Conservation (phyloP, 345 rosid genomes). For the Noccaea caerulescens region DNA sequence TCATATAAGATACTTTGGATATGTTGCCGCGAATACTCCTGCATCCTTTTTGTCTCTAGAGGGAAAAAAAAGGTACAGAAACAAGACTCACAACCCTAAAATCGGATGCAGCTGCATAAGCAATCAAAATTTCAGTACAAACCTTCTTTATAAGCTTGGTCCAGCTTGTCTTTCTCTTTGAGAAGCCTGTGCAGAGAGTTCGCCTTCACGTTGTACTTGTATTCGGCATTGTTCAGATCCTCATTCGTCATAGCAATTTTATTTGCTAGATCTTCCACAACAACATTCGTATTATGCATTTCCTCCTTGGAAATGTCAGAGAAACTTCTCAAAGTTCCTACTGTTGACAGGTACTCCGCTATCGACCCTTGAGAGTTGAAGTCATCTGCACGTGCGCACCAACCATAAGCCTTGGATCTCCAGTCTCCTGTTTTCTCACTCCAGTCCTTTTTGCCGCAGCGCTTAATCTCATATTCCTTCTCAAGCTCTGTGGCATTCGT, state of each 20-base stretch:
- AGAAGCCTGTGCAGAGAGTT: conserved; percentile 64
- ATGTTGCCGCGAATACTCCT: conserved; percentile 64
- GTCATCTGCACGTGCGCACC: conserved; percentile 85
- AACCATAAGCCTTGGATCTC: conserved; percentile 57
- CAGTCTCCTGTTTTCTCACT: conserved; percentile 40
- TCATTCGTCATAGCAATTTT: conserved; percentile 68
- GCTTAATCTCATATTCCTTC: conserved; percentile 53
- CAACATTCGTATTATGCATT: conserved; percentile 40
- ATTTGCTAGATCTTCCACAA: conserved; percentile 58
- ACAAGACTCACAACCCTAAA: conserved; percentile 10
- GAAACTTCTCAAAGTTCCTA: conserved; percentile 63
- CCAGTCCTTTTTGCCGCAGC: conserved; percentile 66
- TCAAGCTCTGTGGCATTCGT: conserved; percentile 62
- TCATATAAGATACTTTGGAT: conserved; percentile 59
- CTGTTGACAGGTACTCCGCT: conserved; percentile 64
- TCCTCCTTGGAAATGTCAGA: conserved; percentile 57
- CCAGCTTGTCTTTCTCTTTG: conserved; percentile 69
- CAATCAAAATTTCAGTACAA: conserved; percentile 8
- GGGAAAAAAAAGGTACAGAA: conserved; percentile 26
- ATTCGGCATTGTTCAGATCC: conserved; percentile 52
- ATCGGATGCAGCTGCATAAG: not conserved
- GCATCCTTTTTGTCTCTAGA: conserved; percentile 78
- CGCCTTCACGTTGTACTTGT: conserved; percentile 58
- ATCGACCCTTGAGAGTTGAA: conserved; percentile 55
- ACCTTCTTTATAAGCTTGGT: conserved; percentile 75